Conservation (phyloP, 805 yeast species). For the Saccharomycopsis amapae region DNA sequence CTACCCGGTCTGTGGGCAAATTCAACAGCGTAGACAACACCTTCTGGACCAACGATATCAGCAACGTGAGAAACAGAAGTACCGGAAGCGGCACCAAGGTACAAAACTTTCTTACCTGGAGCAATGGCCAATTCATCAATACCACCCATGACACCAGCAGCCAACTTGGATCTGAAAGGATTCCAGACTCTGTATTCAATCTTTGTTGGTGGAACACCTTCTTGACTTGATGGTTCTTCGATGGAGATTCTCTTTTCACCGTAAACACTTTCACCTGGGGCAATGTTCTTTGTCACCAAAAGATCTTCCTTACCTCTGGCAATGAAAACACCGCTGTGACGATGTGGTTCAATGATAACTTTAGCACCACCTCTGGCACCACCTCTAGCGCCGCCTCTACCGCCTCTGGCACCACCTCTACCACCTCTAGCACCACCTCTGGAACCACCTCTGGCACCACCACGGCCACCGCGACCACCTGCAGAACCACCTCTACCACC, state of each 20-base stretch:
- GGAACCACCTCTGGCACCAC: conserved; percentile 53
- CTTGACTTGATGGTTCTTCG: conserved; percentile 88
- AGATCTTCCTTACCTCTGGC: conserved; percentile 99
- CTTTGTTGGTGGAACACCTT: conserved; percentile 85
- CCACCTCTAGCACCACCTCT: conserved; percentile 55
- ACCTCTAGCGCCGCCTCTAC: conserved; percentile 65
- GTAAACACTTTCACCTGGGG: conserved; percentile 98
- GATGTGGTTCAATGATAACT: conserved; percentile 96
- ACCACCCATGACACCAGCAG: conserved; percentile 99
- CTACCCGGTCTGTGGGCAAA: conserved; percentile 99
- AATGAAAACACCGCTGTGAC: conserved; percentile 97
- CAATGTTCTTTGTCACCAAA: conserved; percentile 90
- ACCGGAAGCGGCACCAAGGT: conserved; percentile 99
- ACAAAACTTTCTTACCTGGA: conserved; percentile 96
- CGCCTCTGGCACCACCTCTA: conserved; percentile 46
- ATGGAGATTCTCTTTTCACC: conserved; percentile 95
- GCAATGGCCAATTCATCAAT: conserved; percentile 93
- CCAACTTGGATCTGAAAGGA: conserved; percentile 98
- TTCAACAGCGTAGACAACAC: conserved; percentile 97
- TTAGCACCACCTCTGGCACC: conserved; percentile 91
- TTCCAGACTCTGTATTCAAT: conserved; percentile 99
- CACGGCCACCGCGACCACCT: conserved; percentile 40
- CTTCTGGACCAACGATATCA: conserved; percentile 98
- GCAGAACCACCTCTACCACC: conserved; percentile 40
- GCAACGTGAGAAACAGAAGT: conserved; percentile 98